These are phyloP conservation scores for Eucalyptus polybractea DNA, from an alignment of 345 rosid genomes.

Conservation along the genomic window DNA sequence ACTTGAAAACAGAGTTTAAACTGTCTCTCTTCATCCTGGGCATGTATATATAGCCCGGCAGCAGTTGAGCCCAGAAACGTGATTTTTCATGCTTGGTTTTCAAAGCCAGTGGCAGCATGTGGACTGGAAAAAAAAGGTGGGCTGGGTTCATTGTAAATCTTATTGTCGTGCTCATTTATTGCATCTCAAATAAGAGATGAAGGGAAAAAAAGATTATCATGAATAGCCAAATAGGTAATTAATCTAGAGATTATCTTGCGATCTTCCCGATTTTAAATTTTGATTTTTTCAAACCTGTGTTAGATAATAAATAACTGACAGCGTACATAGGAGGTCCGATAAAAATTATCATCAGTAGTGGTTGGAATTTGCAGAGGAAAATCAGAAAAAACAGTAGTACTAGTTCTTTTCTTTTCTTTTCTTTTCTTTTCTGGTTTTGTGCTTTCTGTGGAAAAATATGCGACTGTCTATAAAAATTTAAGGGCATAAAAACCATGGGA, in stretches of 20 bases:
- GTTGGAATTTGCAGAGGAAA: not conserved
- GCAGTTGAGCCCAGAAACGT: not conserved
- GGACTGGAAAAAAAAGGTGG: not conserved
- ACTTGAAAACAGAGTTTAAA: not conserved
- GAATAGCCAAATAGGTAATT: not conserved
- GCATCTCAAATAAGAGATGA: not conserved
- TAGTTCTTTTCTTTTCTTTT: not conserved
- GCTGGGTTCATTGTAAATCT: not conserved
- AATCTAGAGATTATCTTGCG: not conserved
- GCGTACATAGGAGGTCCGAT: not conserved
- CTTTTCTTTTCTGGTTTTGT: not conserved
- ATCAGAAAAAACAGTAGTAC: not conserved
- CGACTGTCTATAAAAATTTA: not conserved
- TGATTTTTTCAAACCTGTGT: not conserved
- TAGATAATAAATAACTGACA: not conserved
- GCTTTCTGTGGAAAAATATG: not conserved
- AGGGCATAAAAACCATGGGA: not conserved
- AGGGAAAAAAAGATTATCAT: not conserved
- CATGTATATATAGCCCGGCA: not conserved
- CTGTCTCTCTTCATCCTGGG: not conserved
- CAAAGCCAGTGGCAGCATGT: not conserved
- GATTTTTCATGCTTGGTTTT: not conserved
- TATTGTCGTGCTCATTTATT: not conserved
- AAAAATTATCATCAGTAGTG: not conserved
- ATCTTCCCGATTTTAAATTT: not conserved